phyloP scores from a whole-genome alignment of 1,284 basidiomycete species.

The Rhodotorula sp. region DNA sequence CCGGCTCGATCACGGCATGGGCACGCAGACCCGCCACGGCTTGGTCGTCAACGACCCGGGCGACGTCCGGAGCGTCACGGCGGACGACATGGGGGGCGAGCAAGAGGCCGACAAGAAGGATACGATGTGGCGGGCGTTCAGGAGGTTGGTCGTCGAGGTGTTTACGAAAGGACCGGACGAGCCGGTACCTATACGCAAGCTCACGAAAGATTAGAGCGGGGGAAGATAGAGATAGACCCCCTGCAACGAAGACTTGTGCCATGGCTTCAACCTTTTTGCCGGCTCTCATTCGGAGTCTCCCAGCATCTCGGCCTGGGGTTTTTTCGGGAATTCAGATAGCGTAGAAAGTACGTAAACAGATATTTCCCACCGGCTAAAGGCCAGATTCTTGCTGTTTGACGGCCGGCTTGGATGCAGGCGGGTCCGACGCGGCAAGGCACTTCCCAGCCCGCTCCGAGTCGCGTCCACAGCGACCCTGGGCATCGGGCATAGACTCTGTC shows the following conservation, averaged over 20 bases:
- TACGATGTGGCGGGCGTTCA: slow-evolving; percentile 41
- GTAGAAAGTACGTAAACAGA: too few relatives aligned
- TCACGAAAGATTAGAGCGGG: not conserved
- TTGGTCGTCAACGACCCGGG: not conserved
- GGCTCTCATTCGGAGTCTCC: too few relatives aligned
- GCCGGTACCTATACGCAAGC: not conserved
- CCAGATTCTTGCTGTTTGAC: too few relatives aligned
- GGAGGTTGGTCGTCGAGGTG: slow-evolving; percentile 33
- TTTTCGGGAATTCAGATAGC: too few relatives aligned
- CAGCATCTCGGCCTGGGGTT: too few relatives aligned
- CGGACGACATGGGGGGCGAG: slow-evolving; percentile 29
- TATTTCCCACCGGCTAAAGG: too few relatives aligned
- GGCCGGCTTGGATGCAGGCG: too few relatives aligned
- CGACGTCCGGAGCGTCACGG: slow-evolving; percentile 11
- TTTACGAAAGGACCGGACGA: slow-evolving; percentile 22
- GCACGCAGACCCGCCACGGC: not conserved
- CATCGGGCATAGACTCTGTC: too few relatives aligned
- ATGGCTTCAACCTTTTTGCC: too few relatives aligned
- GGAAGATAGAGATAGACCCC: not conserved
- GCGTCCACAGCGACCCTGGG: too few relatives aligned
- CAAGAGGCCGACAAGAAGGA: slow-evolving; percentile 37
- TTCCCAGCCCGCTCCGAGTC: too few relatives aligned
- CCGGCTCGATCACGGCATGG: slow-evolving; percentile 48
- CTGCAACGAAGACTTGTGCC: not conserved
- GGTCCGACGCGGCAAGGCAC: too few relatives aligned